Evolutionary conservation across 345 rosid genomes (phyloP).

Genomic region (Populus nigra): DNA sequence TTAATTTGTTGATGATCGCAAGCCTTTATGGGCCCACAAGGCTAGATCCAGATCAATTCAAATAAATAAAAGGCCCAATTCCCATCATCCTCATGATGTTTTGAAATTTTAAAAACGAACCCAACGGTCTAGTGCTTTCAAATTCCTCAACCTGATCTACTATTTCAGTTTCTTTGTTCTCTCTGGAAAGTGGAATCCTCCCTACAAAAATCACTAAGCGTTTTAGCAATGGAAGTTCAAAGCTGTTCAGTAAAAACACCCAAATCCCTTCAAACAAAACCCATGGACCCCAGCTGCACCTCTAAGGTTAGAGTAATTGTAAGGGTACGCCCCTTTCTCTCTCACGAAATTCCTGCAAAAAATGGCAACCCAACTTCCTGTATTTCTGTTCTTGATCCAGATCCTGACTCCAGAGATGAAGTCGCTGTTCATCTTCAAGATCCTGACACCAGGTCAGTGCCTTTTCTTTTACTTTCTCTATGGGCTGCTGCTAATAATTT

Average conservation of each 20-base stretch:
- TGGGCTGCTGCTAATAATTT: background rate
- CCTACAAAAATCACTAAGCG: background rate
- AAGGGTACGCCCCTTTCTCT: slow-evolving; percentile 74
- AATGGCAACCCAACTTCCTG: slow-evolving; percentile 35
- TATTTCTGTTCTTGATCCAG: slow-evolving; percentile 45
- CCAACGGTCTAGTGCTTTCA: background rate
- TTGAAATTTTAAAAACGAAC: background rate
- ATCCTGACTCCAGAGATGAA: slow-evolving; percentile 32
- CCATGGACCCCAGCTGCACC: slow-evolving; percentile 21
- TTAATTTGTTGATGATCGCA: too few species aligned
- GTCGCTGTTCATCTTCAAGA: slow-evolving; percentile 69
- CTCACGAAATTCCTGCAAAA: slow-evolving; percentile 42
- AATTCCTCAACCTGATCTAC: background rate
- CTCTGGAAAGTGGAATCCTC: background rate
- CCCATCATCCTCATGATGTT: background rate
- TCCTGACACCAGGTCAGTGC: slow-evolving; percentile 57
- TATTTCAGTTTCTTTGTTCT: background rate
- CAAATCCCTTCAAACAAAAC: slow-evolving; percentile 19
- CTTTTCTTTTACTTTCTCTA: background rate
- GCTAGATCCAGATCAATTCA: background rate
- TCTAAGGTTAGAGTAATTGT: slow-evolving; percentile 61
- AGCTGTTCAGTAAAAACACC: slow-evolving; percentile 7
- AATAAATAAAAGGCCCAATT: background rate
- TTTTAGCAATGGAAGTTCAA: slow-evolving; percentile 26
- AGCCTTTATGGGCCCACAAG: background rate